These are phyloP conservation scores for Allomyces javanicus DNA, from an alignment of 192 early-diverging fungal species.

Conservation along the genomic window DNA sequence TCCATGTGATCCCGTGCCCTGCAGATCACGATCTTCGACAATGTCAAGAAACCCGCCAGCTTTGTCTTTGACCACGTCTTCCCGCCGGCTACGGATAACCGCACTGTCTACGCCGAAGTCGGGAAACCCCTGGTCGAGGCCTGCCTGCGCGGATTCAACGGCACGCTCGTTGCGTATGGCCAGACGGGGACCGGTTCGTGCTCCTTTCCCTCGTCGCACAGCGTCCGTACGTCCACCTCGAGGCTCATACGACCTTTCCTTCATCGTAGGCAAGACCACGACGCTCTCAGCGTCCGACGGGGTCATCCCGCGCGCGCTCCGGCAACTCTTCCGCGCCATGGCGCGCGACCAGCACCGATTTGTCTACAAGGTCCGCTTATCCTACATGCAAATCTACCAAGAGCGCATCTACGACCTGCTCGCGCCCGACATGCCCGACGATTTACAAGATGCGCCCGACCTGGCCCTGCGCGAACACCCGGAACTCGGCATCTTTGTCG, in stretches of 20 bases:
- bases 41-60: not conserved
- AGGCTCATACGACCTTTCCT: too few species aligned
- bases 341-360: constrained; percentile 4
- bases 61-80: not conserved
- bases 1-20: too few species aligned
- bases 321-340: constrained; percentile 36
- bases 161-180: constrained; percentile 54
- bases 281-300: constrained; percentile 7
- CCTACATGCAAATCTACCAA: constrained; percentile 89
- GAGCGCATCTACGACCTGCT: constrained; percentile 76
- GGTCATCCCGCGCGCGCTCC: constrained; percentile 39
- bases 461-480: constrained; percentile 43
- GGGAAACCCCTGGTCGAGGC: constrained; percentile 40
- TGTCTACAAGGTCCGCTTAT: not conserved
- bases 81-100: not conserved
- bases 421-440: constrained; percentile 28
- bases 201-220: too few species aligned
- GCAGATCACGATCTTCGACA: too few species aligned
- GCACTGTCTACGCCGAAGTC: constrained; percentile 2
- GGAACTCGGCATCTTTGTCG: constrained; percentile 43
- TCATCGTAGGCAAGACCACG: not conserved
- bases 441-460: constrained; percentile 1
- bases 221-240: too few species aligned
- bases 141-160: constrained; percentile 51
- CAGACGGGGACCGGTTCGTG: constrained; percentile 39